Evolutionary conservation across 176 grass and related monocot species (phyloP).

Genomic region (barley (Hordeum vulgare)): DNA sequence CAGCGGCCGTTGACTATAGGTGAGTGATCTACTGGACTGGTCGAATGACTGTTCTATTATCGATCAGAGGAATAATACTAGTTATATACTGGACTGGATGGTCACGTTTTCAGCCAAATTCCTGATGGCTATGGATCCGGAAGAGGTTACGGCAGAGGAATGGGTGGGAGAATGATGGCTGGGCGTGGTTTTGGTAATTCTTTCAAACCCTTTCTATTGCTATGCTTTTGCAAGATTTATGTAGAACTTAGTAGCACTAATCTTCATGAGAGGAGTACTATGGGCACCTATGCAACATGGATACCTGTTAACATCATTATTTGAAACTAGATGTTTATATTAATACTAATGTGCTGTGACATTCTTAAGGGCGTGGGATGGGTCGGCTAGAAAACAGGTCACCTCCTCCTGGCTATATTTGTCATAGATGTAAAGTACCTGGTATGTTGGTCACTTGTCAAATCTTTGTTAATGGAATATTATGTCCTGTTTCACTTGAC

Average conservation of each 20-base stretch:
- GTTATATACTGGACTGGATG: slow-evolving; percentile 15
- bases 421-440: slow-evolving; percentile 94
- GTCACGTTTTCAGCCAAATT: slow-evolving; percentile 58
- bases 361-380: slow-evolving; percentile 65
- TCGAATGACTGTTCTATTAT: neutral
- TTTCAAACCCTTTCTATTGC: slow-evolving; percentile 14
- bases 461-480: neutral
- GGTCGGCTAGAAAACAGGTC: slow-evolving; percentile 68
- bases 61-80: neutral
- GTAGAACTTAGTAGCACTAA: neutral
- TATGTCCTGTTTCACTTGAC: slow-evolving; percentile 1
- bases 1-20: slow-evolving; percentile 78
- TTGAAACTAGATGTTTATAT: neutral
- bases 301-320: neutral
- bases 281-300: neutral
- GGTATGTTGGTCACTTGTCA: slow-evolving; percentile 47
- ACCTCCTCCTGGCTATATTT: slow-evolving; percentile 93
- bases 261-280: neutral
- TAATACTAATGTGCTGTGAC: neutral
- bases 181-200: slow-evolving; percentile 90
- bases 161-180: slow-evolving; percentile 75
- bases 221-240: neutral
- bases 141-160: slow-evolving; percentile 84
- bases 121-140: slow-evolving; percentile 71
- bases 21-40: slow-evolving; percentile 27